phyloP scores from a whole-genome alignment of 1,284 basidiomycete genomes.

The Trichosporon inkin region DNA sequence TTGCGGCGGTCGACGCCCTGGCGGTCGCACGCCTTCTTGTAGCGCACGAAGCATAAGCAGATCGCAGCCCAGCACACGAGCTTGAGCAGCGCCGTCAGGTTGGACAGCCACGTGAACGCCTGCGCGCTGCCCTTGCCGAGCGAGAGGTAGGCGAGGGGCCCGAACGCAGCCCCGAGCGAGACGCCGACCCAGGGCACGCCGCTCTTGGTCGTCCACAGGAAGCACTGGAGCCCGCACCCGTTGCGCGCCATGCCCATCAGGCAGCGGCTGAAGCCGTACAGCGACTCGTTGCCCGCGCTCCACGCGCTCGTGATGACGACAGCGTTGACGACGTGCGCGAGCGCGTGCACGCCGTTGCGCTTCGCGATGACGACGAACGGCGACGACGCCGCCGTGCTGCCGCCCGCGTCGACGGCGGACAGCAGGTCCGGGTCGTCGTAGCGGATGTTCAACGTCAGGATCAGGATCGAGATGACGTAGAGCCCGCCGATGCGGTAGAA shows the following conservation, averaged over 20 bases:
- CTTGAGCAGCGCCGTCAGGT: constrained; percentile 29
- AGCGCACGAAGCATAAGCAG: constrained; percentile 66
- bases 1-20: constrained; percentile 58
- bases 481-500: constrained; percentile 64
- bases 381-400: constrained; percentile 61
- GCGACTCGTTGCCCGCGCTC: constrained; percentile 24
- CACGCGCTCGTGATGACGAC: constrained; percentile 31
- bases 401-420: constrained; percentile 52
- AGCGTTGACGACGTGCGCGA: constrained; percentile 52
- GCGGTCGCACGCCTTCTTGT: constrained; percentile 65
- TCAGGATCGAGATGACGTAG: constrained; percentile 50
- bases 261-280: constrained; percentile 38
- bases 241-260: constrained; percentile 52
- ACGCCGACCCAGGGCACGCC: constrained; percentile 48
- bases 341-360: constrained; percentile 62
- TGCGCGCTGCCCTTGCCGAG: constrained; percentile 28
- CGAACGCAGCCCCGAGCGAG: constrained; percentile 29
- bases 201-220: constrained; percentile 53
- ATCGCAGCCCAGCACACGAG: constrained; percentile 35
- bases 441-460: constrained; percentile 37
- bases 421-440: constrained; percentile 46
- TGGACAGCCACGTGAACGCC: constrained; percentile 36
- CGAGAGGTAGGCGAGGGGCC: constrained; percentile 46
- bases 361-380: constrained; percentile 64
- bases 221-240: constrained; percentile 52